These are phyloP conservation scores for Massariosphaeria phaeospora DNA, from an alignment of 495 filamentous ascomycete genomes.

Conservation along the genomic window DNA sequence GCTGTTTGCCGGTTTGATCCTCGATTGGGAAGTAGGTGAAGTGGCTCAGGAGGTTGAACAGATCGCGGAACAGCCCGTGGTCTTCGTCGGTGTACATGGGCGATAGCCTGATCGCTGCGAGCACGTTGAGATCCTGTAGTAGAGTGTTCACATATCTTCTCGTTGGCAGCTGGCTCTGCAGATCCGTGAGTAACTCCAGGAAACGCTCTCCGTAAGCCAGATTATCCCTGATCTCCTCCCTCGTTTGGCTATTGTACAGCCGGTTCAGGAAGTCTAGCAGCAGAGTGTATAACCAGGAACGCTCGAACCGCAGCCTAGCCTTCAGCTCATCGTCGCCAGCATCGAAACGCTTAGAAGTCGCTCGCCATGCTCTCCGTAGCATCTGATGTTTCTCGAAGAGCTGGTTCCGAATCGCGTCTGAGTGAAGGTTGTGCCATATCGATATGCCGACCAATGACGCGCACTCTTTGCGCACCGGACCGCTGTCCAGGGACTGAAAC, in stretches of 20 bases:
- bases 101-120: slow-evolving; percentile 75
- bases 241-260: slow-evolving; percentile 55
- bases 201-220: slow-evolving; percentile 87
- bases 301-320: slow-evolving; percentile 79
- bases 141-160: slow-evolving; percentile 89
- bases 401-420: slow-evolving; percentile 59
- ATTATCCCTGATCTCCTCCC: slow-evolving; percentile 49
- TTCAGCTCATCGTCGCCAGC: slow-evolving; percentile 75
- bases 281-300: slow-evolving; percentile 87
- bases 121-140: slow-evolving; percentile 83
- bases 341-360: slow-evolving; percentile 79
- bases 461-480: slow-evolving; percentile 88
- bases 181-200: slow-evolving; percentile 81
- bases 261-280: slow-evolving; percentile 74
- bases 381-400: slow-evolving; percentile 64
- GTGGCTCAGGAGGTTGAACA: slow-evolving; percentile 72
- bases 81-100: slow-evolving; percentile 67
- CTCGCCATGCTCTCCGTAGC: slow-evolving; percentile 85
- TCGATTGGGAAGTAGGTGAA: slow-evolving; percentile 86
- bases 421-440: slow-evolving; percentile 89
- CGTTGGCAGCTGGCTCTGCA: slow-evolving; percentile 91
- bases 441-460: slow-evolving; percentile 91
- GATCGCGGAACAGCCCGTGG: slow-evolving; percentile 76
- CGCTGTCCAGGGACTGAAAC: slow-evolving; percentile 90
- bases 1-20: slow-evolving; percentile 77